Evolutionary conservation across 2,329 filamentous ascomycete species (phyloP), one percentile per base, ranked within the genome.

Genomic region (Clonostachys rhizophaga): DNA sequence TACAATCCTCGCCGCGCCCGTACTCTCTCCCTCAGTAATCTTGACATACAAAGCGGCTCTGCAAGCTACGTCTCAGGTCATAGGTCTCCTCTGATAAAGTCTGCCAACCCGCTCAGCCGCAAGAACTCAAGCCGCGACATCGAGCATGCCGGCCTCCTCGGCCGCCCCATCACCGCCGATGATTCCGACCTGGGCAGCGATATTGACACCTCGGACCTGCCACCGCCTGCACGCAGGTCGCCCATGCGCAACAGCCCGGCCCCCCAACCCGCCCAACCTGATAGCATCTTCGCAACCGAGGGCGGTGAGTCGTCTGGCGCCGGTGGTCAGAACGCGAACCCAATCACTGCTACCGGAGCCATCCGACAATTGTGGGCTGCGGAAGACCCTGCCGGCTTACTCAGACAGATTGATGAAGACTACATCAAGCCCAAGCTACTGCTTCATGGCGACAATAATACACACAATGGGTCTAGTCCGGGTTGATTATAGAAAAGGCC

Each of bases 341-440:
- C 77, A 40, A 70, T 90, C n/a, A 88, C 82, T 30, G 89, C 89
- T 11, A 79, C 83, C 17, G 87, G 83, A 33, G 87, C 91, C 0
- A 83, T 96, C 49, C 83, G 84, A 48, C 87, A 92, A 60, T 73
- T 99, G 9, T 83, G 95, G 55, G 88, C 87, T 14, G 80, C 87
- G 1, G 90, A 95, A 44, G 94, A 99, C 63, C 91, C 95, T 41
- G 87, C 89, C 10, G 90, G 87, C 42, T 82, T 95, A 69, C 95
- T 99, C 66, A 85, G 84, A 55, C 91, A 96, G 68, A 72, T 99
- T 50, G 94, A 99, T 64, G 94, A 99, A 66, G 90, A 91, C 50
- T 96, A 91, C 64, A 91, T 97, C 67, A 97, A 97, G 74, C 92
- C 92, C 16, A 89, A 86, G 61, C 69, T 97, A 47, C 67, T 97